Evolutionary conservation across 1,139 yeast genomes (phyloP), one percentile per base, ranked within the genome.

Genomic region (Zygoascus hellenicus): DNA sequence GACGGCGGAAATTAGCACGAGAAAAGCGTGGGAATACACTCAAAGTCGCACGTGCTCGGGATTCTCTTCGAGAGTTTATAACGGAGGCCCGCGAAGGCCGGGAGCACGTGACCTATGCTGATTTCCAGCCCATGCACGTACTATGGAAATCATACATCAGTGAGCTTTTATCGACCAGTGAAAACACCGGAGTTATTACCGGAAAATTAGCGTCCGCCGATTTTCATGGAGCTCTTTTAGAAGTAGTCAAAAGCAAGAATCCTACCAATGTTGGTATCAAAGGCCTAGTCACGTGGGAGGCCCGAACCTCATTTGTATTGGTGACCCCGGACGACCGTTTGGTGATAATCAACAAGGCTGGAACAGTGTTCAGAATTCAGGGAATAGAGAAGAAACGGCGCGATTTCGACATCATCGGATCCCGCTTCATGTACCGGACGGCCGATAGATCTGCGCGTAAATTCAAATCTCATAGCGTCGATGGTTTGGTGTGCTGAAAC

Each of bases 261-360:
- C 69, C 74, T 1, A 75, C 78, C 43, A 60, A 78, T 47, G 74
- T 82, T 5, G 96, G 96, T 0, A 58, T 76, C 14, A 57, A 72
- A 37, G 98, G 98, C 0, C 84, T 90, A 5, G 88, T 90, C 1
- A 69, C 88, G 1, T 86, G 95, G 83, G 98, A 92, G 61, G 78
- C 92, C 6, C 90, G 86, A 61, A 79, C 83, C 56, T 76, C 78
- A 48, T 84, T 88, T 59, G 77, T 88, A 3, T 57, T 90, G 43
- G 80, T 83, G 28, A 49, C 47, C 32, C 43, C 40, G 14, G 32
- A 38, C 9, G 11, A 35, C n/a, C 30, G 39, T 17, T 48, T 61
- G 30, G 50, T 55, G 40, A 51, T 59, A n/a, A 47, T 60, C 11
- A 81, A 84, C 31, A 85, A 85, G 58, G 71, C 71, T 47, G 84